A percentile compares a stretch with the other conserved stretches of the same genome.
Conservation (phyloP, 768 basidiomycete species). For the Amanita fuliginea region DNA sequence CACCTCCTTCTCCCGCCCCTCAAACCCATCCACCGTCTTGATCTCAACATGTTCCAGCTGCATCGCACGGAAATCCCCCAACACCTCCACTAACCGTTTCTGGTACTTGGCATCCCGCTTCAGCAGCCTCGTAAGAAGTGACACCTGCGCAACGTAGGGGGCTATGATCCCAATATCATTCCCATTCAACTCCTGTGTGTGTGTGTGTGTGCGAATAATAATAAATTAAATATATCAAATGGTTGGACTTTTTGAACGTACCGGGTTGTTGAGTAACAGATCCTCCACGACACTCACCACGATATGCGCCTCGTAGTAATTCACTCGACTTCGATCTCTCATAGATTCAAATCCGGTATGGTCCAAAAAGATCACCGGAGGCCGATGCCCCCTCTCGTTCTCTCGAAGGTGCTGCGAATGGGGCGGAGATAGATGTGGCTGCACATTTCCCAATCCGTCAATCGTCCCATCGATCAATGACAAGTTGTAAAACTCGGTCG, state of each 20-base stretch:
- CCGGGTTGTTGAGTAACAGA: slow-evolving; percentile 63
- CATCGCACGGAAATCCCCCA: slow-evolving; percentile 57
- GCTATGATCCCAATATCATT: slow-evolving; percentile 86
- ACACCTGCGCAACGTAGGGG: slow-evolving; percentile 84
- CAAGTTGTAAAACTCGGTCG: slow-evolving; percentile 69
- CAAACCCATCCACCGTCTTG: slow-evolving; percentile 92
- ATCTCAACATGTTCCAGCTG: slow-evolving; percentile 67
- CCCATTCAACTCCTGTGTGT: slow-evolving; percentile 55
- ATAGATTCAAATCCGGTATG: slow-evolving; percentile 61
- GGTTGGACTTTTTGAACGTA: too few species aligned
- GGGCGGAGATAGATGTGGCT: slow-evolving; percentile 49
- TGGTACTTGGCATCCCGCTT: slow-evolving; percentile 40
- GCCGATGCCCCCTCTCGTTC: slow-evolving; percentile 28
- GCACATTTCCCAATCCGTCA: slow-evolving; percentile 35
- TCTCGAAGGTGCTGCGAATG: slow-evolving; percentile 37
- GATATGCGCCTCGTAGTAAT: slow-evolving; percentile 67
- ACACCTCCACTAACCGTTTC: slow-evolving; percentile 40
- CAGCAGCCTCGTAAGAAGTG: slow-evolving; percentile 57
- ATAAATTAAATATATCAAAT: too few species aligned
- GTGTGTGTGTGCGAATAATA: too few species aligned
- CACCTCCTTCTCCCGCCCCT: slow-evolving; percentile 88
- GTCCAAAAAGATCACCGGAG: slow-evolving; percentile 72
- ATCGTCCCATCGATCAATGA: slow-evolving; percentile 69
- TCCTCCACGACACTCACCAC: slow-evolving; percentile 78
- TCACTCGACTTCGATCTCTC: slow-evolving; percentile 65